Conservation (phyloP, 768 basidiomycete genomes). For the Pleurotus salmoneostramineus region DNA sequence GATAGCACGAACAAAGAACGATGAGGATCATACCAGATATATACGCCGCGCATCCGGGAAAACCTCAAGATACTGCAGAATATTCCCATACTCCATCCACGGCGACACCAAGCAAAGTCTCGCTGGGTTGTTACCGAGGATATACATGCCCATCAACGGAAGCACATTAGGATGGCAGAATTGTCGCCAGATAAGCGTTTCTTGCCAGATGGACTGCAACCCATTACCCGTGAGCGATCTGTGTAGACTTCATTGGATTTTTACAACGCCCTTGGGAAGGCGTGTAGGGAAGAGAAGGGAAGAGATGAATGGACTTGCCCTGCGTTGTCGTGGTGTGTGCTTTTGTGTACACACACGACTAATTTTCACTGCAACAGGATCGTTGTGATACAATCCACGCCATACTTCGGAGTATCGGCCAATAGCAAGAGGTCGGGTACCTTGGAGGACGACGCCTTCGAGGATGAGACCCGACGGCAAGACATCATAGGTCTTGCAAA, state of each 20-base stretch:
- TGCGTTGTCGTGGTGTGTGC: neutral
- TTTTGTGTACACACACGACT: neutral
- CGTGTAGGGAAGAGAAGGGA: too few species aligned
- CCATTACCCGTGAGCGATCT: neutral
- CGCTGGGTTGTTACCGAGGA: conserved; percentile 18
- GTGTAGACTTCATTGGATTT: neutral
- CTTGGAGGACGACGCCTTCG: neutral
- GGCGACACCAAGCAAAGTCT: conserved; percentile 32
- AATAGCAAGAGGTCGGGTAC: neutral
- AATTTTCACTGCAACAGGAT: conserved; percentile 1
- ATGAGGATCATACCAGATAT: conserved; percentile 6
- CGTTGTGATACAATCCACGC: neutral
- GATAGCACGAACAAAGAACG: conserved; percentile 1
- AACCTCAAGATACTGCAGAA: conserved; percentile 20
- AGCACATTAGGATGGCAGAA: conserved; percentile 26
- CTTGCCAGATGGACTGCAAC: conserved; percentile 22
- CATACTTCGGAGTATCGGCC: conserved; percentile 1
- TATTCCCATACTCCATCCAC: conserved; percentile 34
- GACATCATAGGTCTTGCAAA: conserved; percentile 1
- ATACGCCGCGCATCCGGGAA: conserved; percentile 15
- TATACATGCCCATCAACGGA: conserved; percentile 32
- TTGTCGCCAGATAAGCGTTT: conserved; percentile 27
- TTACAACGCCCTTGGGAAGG: too few species aligned
- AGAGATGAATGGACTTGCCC: neutral
- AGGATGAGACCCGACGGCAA: neutral